Evolutionary conservation across 1,284 basidiomycete species (phyloP).

Genomic region (Cronartium quercuum): DNA sequence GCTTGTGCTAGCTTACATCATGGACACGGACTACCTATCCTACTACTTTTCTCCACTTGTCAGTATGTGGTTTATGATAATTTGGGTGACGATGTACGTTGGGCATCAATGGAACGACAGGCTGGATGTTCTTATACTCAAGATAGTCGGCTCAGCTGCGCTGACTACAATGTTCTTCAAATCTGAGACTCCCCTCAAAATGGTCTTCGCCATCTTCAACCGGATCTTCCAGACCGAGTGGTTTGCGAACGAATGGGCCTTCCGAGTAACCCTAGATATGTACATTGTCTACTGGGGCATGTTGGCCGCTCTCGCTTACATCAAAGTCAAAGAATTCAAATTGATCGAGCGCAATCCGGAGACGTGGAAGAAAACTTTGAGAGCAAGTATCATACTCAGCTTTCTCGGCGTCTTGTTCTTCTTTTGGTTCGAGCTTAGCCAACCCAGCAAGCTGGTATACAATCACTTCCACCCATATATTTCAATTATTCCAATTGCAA

Average conservation of each 20-base stretch:
- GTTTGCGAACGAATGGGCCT: slow-evolving; percentile 76
- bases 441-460: slow-evolving; percentile 73
- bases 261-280: slow-evolving; percentile 76
- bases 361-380: slow-evolving; percentile 59
- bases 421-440: slow-evolving; percentile 69
- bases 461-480: slow-evolving; percentile 76
- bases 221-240: slow-evolving; percentile 66
- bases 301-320: slow-evolving; percentile 64
- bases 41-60: slow-evolving; percentile 82
- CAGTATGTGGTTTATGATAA: slow-evolving; percentile 65
- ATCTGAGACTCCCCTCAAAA: slow-evolving; percentile 60
- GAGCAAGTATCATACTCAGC: slow-evolving; percentile 55
- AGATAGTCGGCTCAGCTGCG: slow-evolving; percentile 62
- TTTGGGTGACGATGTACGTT: slow-evolving; percentile 68
- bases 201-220: slow-evolving; percentile 61
- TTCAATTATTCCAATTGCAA: slow-evolving; percentile 69
- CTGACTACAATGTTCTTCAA: slow-evolving; percentile 64
- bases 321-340: slow-evolving; percentile 67
- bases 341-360: slow-evolving; percentile 59
- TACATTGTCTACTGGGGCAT: slow-evolving; percentile 82
- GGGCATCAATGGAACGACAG: slow-evolving; percentile 69
- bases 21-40: slow-evolving; percentile 82
- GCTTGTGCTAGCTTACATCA: slow-evolving; percentile 70
- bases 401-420: slow-evolving; percentile 63
- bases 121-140: slow-evolving; percentile 61